These are phyloP conservation scores for Mycocalia duriaeana DNA, from an alignment of 1,284 basidiomycete species.

Conservation along the genomic window DNA sequence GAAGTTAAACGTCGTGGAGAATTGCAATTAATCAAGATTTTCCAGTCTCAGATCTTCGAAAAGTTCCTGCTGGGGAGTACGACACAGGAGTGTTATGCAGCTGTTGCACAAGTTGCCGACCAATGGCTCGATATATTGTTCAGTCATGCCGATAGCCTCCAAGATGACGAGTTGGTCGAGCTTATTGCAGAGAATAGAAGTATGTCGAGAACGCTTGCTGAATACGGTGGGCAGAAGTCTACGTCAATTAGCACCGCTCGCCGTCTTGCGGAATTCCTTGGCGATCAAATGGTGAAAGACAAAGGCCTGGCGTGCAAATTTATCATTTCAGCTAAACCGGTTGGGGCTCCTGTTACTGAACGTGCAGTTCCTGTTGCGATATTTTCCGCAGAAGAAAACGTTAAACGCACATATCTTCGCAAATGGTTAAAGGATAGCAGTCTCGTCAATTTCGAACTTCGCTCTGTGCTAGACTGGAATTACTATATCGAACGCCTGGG, in stretches of 20 bases:
- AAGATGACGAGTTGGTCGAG: slow-evolving; percentile 92
- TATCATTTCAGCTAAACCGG: slow-evolving; percentile 94
- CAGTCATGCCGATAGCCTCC: slow-evolving; percentile 78
- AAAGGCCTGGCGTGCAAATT: slow-evolving; percentile 99
- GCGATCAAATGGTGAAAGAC: slow-evolving; percentile 99
- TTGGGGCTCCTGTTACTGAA: slow-evolving; percentile 94
- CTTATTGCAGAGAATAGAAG: slow-evolving; percentile 98
- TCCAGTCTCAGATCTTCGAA: slow-evolving; percentile 98
- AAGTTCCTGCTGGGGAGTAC: slow-evolving; percentile 93
- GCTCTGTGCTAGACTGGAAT: slow-evolving; percentile 95
- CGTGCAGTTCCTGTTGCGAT: slow-evolving; percentile 98
- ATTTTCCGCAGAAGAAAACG: slow-evolving; percentile 89
- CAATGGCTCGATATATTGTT: slow-evolving; percentile 98
- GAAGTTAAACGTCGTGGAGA: slow-evolving; percentile 98
- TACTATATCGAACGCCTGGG: slow-evolving; percentile 99
- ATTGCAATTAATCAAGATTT: slow-evolving; percentile 98
- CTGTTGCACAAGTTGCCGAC: slow-evolving; percentile 90
- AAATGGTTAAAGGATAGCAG: slow-evolving; percentile 96
- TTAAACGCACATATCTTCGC: slow-evolving; percentile 88
- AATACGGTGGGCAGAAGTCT: slow-evolving; percentile 96
- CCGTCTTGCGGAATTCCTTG: slow-evolving; percentile 94
- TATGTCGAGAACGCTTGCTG: slow-evolving; percentile 95
- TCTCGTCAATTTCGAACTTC: slow-evolving; percentile 85
- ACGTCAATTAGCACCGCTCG: slow-evolving; percentile 97
- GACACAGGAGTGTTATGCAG: slow-evolving; percentile 92